phyloP scores from a whole-genome alignment of 2,329 filamentous ascomycete species.

The Paecilomyces sp. region DNA sequence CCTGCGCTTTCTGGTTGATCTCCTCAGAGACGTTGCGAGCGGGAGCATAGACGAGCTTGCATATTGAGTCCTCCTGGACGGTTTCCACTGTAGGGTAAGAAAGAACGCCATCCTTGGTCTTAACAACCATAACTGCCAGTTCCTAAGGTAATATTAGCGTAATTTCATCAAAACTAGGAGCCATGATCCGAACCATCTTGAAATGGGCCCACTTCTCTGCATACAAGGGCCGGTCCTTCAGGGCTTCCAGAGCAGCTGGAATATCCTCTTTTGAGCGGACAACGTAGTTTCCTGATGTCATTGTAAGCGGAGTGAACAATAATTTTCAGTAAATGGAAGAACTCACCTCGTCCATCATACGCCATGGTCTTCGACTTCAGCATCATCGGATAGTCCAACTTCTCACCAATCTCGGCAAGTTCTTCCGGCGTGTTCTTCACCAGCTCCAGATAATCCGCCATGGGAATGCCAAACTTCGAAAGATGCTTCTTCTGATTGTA shows the following conservation, averaged over 20 bases:
- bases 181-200: slow-evolving; percentile 43
- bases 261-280: slow-evolving; percentile 55
- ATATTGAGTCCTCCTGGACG: slow-evolving; percentile 90
- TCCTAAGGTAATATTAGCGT: slow-evolving; percentile 42
- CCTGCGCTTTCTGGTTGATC: slow-evolving; percentile 60
- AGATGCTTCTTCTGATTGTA: slow-evolving; percentile 82
- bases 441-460: slow-evolving; percentile 64
- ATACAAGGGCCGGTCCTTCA: slow-evolving; percentile 67
- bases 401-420: slow-evolving; percentile 55
- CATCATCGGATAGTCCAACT: slow-evolving; percentile 80
- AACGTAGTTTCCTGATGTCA: slow-evolving; percentile 53
- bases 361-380: slow-evolving; percentile 84
- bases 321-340: not conserved
- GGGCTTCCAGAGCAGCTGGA: slow-evolving; percentile 58
- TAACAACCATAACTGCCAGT: slow-evolving; percentile 88
- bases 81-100: slow-evolving; percentile 91
- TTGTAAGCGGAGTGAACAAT: slow-evolving; percentile 4
- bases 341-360: slow-evolving; percentile 77
- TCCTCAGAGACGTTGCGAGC: slow-evolving; percentile 61
- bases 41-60: slow-evolving; percentile 84
- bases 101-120: slow-evolving; percentile 67
- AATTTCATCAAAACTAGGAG: too few relatives aligned
- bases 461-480: slow-evolving; percentile 58
- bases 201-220: slow-evolving; percentile 88
- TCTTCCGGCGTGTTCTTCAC: slow-evolving; percentile 53